Evolutionary conservation across 2,329 filamentous ascomycete species (phyloP).

Genomic region (Macrophomina tecta): DNA sequence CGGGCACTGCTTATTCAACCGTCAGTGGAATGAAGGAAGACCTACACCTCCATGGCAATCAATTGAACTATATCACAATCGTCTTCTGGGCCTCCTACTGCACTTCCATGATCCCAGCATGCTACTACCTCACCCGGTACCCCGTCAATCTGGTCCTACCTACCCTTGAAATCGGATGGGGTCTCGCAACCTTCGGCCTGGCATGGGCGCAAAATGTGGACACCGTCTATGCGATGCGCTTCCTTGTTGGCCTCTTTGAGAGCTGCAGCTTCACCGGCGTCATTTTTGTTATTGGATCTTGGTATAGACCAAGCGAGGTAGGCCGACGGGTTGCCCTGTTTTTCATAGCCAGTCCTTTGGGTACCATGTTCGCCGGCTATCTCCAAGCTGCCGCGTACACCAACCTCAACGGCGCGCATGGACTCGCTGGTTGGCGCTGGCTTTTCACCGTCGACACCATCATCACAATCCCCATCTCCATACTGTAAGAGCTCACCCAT

Average conservation of each 20-base stretch:
- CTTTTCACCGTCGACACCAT: slow-evolving; percentile 42
- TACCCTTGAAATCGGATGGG: slow-evolving; percentile 35
- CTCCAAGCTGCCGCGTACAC: slow-evolving; percentile 42
- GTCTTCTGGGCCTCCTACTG: slow-evolving; percentile 49
- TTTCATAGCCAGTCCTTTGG: slow-evolving; percentile 40
- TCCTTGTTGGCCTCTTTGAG: slow-evolving; percentile 44
- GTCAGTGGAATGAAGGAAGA: slow-evolving; percentile 32
- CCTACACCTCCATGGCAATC: slow-evolving; percentile 29
- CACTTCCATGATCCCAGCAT: slow-evolving; percentile 49
- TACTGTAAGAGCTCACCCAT: not conserved
- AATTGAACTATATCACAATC: slow-evolving; percentile 31
- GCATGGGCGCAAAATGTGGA: slow-evolving; percentile 32
- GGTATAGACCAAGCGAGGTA: slow-evolving; percentile 49
- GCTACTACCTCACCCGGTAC: slow-evolving; percentile 45
- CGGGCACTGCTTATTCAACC: not conserved
- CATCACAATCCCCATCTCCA: slow-evolving; percentile 49
- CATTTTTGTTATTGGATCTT: slow-evolving; percentile 49
- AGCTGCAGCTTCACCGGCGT: slow-evolving; percentile 43
- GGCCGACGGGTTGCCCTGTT: slow-evolving; percentile 42
- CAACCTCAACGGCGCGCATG: slow-evolving; percentile 37
- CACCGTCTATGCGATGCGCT: slow-evolving; percentile 39
- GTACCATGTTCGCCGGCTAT: slow-evolving; percentile 44
- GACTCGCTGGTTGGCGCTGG: slow-evolving; percentile 39
- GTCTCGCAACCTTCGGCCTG: slow-evolving; percentile 35
- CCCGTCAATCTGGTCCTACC: slow-evolving; percentile 35